Evolutionary conservation across 192 early-diverging fungal genomes (phyloP), one percentile per base, ranked within the genome.

Genomic region (Bifiguratus adelaidae): DNA sequence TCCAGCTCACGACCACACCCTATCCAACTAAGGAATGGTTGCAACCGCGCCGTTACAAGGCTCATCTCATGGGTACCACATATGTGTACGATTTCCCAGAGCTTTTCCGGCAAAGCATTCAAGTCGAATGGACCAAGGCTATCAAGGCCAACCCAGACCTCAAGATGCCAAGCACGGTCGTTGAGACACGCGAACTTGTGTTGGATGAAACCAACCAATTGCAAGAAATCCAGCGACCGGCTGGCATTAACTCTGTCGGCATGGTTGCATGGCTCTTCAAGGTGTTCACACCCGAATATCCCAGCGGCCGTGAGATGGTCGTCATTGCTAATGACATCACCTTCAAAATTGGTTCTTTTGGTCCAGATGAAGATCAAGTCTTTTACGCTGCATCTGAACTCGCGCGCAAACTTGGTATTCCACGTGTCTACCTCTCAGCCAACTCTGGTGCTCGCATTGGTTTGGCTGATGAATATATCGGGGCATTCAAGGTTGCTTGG

Each of bases 41-140:
- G 53, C 93, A 96, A 70, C 92, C 93, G 41, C 85, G 88, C 36
- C 86, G 95, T 55, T 93, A 93, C 77, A 91, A 92, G 77, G 93
- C 95, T 27, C 95, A 99, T 53, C 70, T 97, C 44, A 85, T 95
- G 81, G 92, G 91, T 46, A 99, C 95, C 3, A 96, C 93, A 9
- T 99, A 95, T 50, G 89, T 97, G 23, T 99, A 99, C 63, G 95
- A 99, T 61, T 99, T 97, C 77, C 90, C 92, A 12, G 93, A 94
- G 41, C 77, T 99, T 51, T 97, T 99, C 85, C 76, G 85, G 23
- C 81, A 91, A 55, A 83, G 88, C 1, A 63, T 89, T 28, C 82
- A 90, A 35, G 76, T 81, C 38, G 66, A 74, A 46, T 99, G 95
- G 95, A 65, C 65, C 37, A 71, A 73, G 19, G 71, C 74, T 13